Evolutionary conservation across 164 flowering plant genomes (phyloP).

Genomic region (Vitis amurensis): DNA sequence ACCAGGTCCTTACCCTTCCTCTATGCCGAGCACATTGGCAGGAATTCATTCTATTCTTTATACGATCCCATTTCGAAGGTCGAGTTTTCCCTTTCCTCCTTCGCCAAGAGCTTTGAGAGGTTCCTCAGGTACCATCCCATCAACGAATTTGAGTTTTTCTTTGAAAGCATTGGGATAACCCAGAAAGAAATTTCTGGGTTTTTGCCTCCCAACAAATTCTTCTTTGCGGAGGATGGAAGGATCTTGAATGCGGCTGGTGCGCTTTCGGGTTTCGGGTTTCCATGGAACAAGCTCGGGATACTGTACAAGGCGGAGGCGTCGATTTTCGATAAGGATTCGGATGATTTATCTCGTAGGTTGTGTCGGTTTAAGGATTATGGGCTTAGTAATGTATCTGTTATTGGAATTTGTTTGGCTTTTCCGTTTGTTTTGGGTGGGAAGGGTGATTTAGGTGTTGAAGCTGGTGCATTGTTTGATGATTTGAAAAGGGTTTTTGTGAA

Average conservation of each 20-base stretch:
- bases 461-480: constrained; percentile 44
- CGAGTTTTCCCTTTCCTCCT: constrained; percentile 26
- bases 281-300: constrained; percentile 64
- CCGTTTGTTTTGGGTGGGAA: constrained; percentile 46
- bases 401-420: constrained; percentile 65
- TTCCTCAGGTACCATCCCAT: constrained; percentile 71
- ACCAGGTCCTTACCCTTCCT: constrained; percentile 53
- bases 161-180: constrained; percentile 65
- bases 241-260: constrained; percentile 37
- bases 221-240: constrained; percentile 38
- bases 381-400: constrained; percentile 33
- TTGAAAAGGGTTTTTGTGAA: constrained; percentile 52
- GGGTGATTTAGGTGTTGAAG: constrained; percentile 20
- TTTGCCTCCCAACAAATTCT: constrained; percentile 45
- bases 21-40: constrained; percentile 62
- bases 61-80: constrained; percentile 33
- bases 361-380: constrained; percentile 33
- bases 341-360: constrained; percentile 33
- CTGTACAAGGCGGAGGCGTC: constrained; percentile 45
- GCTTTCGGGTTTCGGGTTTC: constrained; percentile 55
- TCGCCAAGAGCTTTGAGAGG: constrained; percentile 30
- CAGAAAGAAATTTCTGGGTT: constrained; percentile 24
- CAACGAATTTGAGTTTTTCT: constrained; percentile 65
- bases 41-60: constrained; percentile 43
- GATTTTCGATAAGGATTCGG: constrained; percentile 34